phyloP scores from a whole-genome alignment of 371 early-diverging fungal species.

The Zychaea mexicana region DNA sequence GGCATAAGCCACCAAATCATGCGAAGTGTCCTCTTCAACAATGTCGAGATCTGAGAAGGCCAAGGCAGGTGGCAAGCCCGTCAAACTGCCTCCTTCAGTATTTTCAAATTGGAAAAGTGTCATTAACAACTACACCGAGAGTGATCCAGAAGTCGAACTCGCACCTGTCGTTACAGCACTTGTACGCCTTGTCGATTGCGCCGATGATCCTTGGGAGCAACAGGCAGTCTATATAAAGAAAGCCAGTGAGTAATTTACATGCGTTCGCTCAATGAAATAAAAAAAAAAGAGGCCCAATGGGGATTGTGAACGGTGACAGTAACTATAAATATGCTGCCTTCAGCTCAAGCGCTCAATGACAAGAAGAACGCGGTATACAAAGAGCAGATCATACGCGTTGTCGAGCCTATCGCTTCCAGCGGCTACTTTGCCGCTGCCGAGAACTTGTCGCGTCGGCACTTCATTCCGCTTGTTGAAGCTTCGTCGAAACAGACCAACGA shows the following conservation, averaged over 20 bases:
- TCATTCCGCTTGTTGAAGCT: constrained; percentile 47
- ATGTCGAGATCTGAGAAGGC: constrained; percentile 24
- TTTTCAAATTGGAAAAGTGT: constrained; percentile 30
- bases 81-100: constrained; percentile 31
- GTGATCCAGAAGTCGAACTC: background rate
- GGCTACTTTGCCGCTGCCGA: constrained; percentile 50
- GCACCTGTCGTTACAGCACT: constrained; percentile 21
- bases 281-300: background rate
- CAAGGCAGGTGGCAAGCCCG: constrained; percentile 29
- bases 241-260: constrained; percentile 24
- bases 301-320: background rate
- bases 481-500: constrained; percentile 13
- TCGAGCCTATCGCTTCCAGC: constrained; percentile 38
- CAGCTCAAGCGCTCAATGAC: constrained; percentile 1
- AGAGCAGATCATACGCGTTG: constrained; percentile 21
- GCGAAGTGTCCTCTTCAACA: no score
- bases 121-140: constrained; percentile 3
- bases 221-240: constrained; percentile 37
- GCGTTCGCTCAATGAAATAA: background rate
- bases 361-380: constrained; percentile 11
- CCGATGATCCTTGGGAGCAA: constrained; percentile 31
- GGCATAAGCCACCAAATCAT: background rate
- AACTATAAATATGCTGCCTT: background rate
- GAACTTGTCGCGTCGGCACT: constrained; percentile 42
- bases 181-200: constrained; percentile 16